phyloP scores from a whole-genome alignment of 768 basidiomycete species.

The Sporobolomyces roseus region DNA sequence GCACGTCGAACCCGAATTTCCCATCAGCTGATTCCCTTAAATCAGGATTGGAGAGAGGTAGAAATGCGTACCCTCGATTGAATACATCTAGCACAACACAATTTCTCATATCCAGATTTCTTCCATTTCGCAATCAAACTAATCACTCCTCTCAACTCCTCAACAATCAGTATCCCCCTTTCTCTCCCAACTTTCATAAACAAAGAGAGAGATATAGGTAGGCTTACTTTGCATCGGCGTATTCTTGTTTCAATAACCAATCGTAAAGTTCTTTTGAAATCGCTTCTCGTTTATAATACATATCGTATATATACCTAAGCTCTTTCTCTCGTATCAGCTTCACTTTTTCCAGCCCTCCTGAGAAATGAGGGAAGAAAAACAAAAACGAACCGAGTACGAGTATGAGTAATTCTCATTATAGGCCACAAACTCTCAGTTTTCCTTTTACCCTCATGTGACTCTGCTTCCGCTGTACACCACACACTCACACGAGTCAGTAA shows the following conservation, averaged over 20 bases:
- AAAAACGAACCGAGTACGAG: constrained; percentile 59
- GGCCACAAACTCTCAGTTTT: constrained; percentile 91
- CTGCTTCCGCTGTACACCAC: constrained; percentile 64
- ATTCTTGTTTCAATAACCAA: constrained; percentile 95
- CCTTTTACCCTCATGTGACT: constrained; percentile 96
- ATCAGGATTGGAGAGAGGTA: background rate
- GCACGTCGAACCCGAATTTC: background rate
- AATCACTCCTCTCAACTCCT: constrained; percentile 1
- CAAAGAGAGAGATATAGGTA: background rate
- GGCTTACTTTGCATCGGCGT: constrained; percentile 89
- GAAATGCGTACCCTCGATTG: constrained; percentile 69
- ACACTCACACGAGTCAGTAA: background rate
- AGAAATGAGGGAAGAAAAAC: too few species aligned
- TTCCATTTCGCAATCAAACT: constrained; percentile 99
- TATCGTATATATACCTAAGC: constrained; percentile 82
- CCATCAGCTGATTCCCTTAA: constrained; percentile 9
- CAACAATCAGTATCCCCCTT: background rate
- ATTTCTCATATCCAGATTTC: constrained; percentile 95
- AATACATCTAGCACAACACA: constrained; percentile 94
- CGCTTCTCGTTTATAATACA: constrained; percentile 97
- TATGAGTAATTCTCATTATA: constrained; percentile 96
- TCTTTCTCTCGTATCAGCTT: background rate
- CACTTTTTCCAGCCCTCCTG: background rate
- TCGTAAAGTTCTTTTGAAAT: constrained; percentile 82
- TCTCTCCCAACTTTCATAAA: too few species aligned